Evolutionary conservation across 2,329 filamentous ascomycete genomes (phyloP).

Genomic region (Hymenoscyphus albidus): DNA sequence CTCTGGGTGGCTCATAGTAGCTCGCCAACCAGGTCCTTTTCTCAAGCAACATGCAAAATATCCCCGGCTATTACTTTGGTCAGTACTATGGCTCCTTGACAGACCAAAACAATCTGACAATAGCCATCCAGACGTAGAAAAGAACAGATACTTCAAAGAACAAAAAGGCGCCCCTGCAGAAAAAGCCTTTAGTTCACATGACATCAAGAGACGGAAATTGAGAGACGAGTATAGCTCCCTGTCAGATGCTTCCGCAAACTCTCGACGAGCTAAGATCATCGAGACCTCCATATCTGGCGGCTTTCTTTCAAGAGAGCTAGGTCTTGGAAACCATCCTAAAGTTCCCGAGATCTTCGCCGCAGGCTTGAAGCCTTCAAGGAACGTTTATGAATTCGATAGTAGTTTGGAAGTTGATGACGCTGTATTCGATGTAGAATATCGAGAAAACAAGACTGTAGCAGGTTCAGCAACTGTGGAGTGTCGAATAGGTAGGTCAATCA

Average conservation of each 20-base stretch:
- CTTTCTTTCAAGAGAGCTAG: constrained; percentile 20
- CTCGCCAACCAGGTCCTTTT: background rate
- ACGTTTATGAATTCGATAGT: background rate
- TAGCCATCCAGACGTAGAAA: constrained; percentile 47
- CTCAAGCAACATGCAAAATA: constrained; percentile 27
- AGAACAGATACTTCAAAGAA: constrained; percentile 66
- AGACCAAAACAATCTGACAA: constrained; percentile 6
- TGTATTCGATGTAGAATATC: constrained; percentile 19
- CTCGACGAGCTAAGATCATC: constrained; percentile 20
- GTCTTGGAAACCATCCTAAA: background rate
- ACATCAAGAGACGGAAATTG: constrained; percentile 53
- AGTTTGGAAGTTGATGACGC: background rate
- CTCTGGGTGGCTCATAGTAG: constrained; percentile 10
- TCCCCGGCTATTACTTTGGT: constrained; percentile 57
- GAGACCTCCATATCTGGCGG: constrained; percentile 22
- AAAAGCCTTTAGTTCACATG: constrained; percentile 53
- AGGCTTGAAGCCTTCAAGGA: constrained; percentile 5
- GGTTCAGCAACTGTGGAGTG: constrained; percentile 13
- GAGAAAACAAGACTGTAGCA: constrained; percentile 6
- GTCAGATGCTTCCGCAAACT: constrained; percentile 8
- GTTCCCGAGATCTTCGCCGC: background rate
- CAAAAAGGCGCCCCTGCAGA: constrained; percentile 47
- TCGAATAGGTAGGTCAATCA: constrained; percentile 12
- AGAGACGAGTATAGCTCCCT: constrained; percentile 39
- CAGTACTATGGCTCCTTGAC: background rate